Evolutionary conservation across 257 asterid species (phyloP).

Genomic region (Capsicum chinense): DNA sequence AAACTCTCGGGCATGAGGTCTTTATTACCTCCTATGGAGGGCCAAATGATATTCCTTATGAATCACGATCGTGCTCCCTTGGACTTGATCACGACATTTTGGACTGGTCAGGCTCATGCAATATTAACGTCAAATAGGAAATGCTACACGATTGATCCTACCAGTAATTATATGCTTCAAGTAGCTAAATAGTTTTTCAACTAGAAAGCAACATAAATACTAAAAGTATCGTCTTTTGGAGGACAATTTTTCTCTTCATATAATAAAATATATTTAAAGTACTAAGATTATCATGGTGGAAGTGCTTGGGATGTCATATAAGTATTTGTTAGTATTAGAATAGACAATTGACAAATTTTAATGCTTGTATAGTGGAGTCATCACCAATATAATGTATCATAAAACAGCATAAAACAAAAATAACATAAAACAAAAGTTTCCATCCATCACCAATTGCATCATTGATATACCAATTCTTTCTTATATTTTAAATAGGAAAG

Average conservation of each 20-base stretch:
- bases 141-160: background rate
- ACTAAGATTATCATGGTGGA: background rate
- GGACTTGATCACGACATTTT: background rate
- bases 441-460: slow-evolving; percentile 18
- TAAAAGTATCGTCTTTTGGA: background rate
- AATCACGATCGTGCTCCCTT: background rate
- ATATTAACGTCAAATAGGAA: background rate
- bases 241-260: background rate
- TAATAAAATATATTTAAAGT: background rate
- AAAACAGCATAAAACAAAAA: background rate
- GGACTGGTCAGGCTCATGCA: background rate
- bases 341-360: background rate
- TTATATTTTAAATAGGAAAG: background rate
- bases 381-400: slow-evolving; percentile 6
- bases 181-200: background rate
- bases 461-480: background rate
- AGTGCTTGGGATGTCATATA: slow-evolving; percentile 22
- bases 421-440: slow-evolving; percentile 5
- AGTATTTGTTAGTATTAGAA: slow-evolving; percentile 2
- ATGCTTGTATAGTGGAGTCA: background rate
- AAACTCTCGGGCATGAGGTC: background rate
- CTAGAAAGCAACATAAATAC: background rate
- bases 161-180: background rate
- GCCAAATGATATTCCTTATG: background rate
- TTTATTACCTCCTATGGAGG: background rate